Evolutionary conservation across 805 yeast genomes (phyloP), one percentile per base, ranked within the genome.

Genomic region (Candida germanica): DNA sequence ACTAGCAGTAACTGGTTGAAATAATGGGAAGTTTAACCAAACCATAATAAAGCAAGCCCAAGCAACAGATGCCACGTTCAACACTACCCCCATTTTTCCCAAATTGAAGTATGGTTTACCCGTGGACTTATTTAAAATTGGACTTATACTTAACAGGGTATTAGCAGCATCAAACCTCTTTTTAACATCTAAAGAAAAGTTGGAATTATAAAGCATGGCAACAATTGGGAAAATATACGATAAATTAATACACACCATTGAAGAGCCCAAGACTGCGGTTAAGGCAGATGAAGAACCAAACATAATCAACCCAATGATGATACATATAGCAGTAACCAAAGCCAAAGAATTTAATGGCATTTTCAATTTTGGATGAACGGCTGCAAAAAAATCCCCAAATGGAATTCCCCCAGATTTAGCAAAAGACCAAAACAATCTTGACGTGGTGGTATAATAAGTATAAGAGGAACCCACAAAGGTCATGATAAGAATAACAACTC

Each of bases 381-480:
- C 48, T 12, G 59, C 46, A 36, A 61, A 55, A 33, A 36, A 40
- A 9, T 45, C 42, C 30, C 63, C 60, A 44, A 55, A 58, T 28
- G 61, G 57, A 33, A 58, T 48, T 6, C 61, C 64, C 42, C 59
- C 58, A 25, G 56, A 58, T 39, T 56, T 49, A n/a, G 64, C 59
- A 49, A 61, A 58, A 6, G 65, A 49, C 50, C 58, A 59, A 25
- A 58, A 51, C 19, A 61, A 52, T 46, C 64, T 49, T 26, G 59
- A 57, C 6, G 59, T 53, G 19, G 60, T 42, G n/a, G 61, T 53
- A 51, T 54, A 31, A 33, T 47, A 49, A 14, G 43, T 42, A 38
- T 40, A 36, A 1, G 40, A 37, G 2, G 54, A 49, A 6, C 55
- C 50, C 11, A 35, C 29, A 31, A 51, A 48, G 8, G 54, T 40